A percentile compares a stretch with the other conserved stretches of the same genome.
Conservation (phyloP, 768 basidiomycete genomes). For the Suillus hirtellus region DNA sequence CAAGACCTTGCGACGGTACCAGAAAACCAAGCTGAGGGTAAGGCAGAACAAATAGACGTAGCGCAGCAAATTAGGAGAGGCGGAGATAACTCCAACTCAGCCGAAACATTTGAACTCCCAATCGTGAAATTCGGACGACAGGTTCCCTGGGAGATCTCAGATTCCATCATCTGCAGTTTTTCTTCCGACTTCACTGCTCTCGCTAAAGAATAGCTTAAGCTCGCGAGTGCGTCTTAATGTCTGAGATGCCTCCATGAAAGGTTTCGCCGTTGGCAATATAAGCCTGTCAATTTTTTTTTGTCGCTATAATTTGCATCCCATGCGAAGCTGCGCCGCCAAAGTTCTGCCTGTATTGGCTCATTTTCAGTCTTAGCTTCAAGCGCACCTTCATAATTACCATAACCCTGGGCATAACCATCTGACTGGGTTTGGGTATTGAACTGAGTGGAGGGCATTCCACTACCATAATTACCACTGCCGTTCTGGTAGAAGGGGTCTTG, state of each 20-base stretch:
- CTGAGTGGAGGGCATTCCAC: slow-evolving; percentile 51
- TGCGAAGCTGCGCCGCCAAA: slow-evolving; percentile 32
- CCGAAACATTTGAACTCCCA: slow-evolving; percentile 8
- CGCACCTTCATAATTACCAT: slow-evolving; percentile 82
- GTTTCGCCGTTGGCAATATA: slow-evolving; percentile 25
- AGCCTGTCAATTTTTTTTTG: slow-evolving; percentile 44
- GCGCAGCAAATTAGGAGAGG: slow-evolving; percentile 32
- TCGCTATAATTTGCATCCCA: slow-evolving; percentile 51
- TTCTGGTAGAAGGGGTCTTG: slow-evolving; percentile 72
- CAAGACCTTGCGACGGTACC: slow-evolving; percentile 47
- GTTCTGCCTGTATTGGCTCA: slow-evolving; percentile 45
- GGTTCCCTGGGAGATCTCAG: slow-evolving; percentile 23
- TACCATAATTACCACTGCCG: slow-evolving; percentile 57
- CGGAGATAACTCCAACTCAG: slow-evolving; percentile 10
- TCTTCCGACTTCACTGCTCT: slow-evolving; percentile 42
- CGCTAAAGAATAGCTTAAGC: slow-evolving; percentile 51
- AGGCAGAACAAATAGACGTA: slow-evolving; percentile 46
- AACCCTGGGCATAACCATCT: slow-evolving; percentile 57
- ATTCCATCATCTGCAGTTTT: slow-evolving; percentile 6
- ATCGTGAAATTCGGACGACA: slow-evolving; percentile 21
- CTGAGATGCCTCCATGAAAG: slow-evolving; percentile 25
- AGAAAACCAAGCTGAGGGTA: slow-evolving; percentile 40
- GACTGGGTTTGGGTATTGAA: slow-evolving; percentile 48
- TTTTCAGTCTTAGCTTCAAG: slow-evolving; percentile 69
- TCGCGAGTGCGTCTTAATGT: slow-evolving; percentile 39